Percentiles rank a stretch among this genome's conserved stretches.
Conservation (phyloP, 2,329 filamentous ascomycete genomes). For the Colletotrichum paranaense region DNA sequence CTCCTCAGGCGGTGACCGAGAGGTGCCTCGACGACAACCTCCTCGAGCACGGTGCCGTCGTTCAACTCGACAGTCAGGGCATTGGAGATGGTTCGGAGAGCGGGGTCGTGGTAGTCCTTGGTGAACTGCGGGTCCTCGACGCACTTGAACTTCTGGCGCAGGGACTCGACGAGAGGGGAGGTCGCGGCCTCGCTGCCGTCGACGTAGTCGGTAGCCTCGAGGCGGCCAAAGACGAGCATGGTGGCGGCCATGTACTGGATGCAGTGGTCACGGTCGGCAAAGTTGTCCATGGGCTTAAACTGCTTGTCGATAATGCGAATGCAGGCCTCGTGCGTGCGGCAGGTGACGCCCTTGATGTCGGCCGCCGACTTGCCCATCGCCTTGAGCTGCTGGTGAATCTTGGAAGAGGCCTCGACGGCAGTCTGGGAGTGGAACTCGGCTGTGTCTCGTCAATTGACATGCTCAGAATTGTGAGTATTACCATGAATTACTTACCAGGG, state of each 20-base stretch:
- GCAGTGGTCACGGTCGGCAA: slow-evolving; percentile 98
- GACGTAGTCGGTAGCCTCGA: slow-evolving; percentile 92
- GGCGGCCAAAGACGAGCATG: slow-evolving; percentile 95
- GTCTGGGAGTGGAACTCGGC: slow-evolving; percentile 99
- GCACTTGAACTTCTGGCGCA: slow-evolving; percentile 93
- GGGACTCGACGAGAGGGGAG: slow-evolving; percentile 87
- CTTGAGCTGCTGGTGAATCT: slow-evolving; percentile 85
- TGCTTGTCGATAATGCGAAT: slow-evolving; percentile 99
- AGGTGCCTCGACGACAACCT: slow-evolving; percentile 93
- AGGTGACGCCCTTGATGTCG: slow-evolving; percentile 93
- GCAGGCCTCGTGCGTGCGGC: slow-evolving; percentile 98
- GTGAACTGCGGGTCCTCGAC: slow-evolving; percentile 97
- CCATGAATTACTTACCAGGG: slow-evolving; percentile 71
- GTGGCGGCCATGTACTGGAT: slow-evolving; percentile 99
- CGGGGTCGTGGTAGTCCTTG: slow-evolving; percentile 92
- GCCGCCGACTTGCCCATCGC: slow-evolving; percentile 88
- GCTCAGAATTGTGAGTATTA: not conserved
- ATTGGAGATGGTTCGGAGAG: slow-evolving; percentile 96
- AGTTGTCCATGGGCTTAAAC: slow-evolving; percentile 99
- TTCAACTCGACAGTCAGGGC: slow-evolving; percentile 94
- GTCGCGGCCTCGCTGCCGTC: slow-evolving; percentile 94
- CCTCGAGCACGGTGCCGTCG: slow-evolving; percentile 90
- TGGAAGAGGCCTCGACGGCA: slow-evolving; percentile 93
- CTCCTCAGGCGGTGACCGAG: slow-evolving; percentile 90
- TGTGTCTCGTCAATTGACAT: slow-evolving; percentile 20